Conservation (phyloP, 2,329 filamentous ascomycete genomes). For the Pseudocercospora crystallina region DNA sequence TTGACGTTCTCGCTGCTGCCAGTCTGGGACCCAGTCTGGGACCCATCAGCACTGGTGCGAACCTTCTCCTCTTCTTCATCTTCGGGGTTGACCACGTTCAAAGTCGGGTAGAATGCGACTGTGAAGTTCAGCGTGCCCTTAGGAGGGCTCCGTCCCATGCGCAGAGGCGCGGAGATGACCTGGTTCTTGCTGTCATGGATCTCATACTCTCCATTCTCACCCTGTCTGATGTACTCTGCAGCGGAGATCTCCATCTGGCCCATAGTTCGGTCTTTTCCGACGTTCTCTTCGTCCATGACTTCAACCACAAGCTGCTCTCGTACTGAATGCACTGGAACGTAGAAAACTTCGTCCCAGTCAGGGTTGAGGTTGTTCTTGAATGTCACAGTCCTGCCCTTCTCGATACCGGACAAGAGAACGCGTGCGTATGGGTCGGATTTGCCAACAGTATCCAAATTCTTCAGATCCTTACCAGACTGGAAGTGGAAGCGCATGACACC, state of each 20-base stretch:
- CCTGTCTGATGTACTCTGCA: constrained; percentile 75
- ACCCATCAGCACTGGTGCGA: constrained; percentile 19
- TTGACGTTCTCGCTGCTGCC: neutral
- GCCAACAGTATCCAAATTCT: constrained; percentile 91
- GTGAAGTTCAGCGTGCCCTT: constrained; percentile 85
- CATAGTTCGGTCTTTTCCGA: constrained; percentile 86
- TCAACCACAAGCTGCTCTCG: constrained; percentile 85
- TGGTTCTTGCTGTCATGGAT: constrained; percentile 72
- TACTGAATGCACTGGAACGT: constrained; percentile 81
- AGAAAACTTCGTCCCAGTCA: constrained; percentile 93
- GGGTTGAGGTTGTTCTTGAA: constrained; percentile 95
- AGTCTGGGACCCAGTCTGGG: neutral
- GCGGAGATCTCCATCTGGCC: constrained; percentile 76
- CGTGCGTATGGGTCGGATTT: constrained; percentile 96
- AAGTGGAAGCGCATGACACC: constrained; percentile 96
- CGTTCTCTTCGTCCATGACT: constrained; percentile 93
- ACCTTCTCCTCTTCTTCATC: constrained; percentile 65
- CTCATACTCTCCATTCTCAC: constrained; percentile 76
- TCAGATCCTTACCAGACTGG: constrained; percentile 75
- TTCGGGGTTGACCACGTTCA: constrained; percentile 85
- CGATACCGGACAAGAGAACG: constrained; percentile 83
- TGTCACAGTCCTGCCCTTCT: constrained; percentile 89
- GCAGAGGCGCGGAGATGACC: constrained; percentile 65
- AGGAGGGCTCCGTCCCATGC: constrained; percentile 67
- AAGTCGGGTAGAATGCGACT: constrained; percentile 82